phyloP scores from a whole-genome alignment of 1,284 basidiomycete species.

The Microstroma glucosiphilum region DNA sequence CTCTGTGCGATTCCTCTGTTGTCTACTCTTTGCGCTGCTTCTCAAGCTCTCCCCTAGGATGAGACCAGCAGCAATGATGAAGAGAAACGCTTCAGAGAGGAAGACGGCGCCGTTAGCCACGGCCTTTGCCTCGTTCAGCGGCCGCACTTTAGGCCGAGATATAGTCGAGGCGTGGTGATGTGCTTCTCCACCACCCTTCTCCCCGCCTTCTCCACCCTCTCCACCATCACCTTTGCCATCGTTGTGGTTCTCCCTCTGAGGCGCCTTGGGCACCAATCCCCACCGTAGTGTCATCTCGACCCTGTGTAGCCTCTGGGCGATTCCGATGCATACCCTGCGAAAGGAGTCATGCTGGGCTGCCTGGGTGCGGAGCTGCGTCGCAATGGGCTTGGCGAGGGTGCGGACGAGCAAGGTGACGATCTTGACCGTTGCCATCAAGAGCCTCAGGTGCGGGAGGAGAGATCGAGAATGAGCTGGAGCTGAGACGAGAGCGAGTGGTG shows the following conservation, averaged over 20 bases:
- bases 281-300: constrained; percentile 40
- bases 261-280: constrained; percentile 31
- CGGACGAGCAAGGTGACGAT: constrained; percentile 42
- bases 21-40: constrained; percentile 33
- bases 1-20: constrained; percentile 40
- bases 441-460: too few species aligned
- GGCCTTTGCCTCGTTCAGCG: constrained; percentile 47
- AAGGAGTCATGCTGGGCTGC: constrained; percentile 45
- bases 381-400: constrained; percentile 49
- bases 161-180: constrained; percentile 8
- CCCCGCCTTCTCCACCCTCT: neutral
- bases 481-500: too few species aligned
- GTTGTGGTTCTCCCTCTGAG: neutral
- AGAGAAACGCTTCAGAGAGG: constrained; percentile 46
- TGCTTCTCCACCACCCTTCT: constrained; percentile 11
- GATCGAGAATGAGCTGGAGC: too few species aligned
- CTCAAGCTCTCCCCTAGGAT: constrained; percentile 46
- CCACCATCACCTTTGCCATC: neutral
- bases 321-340: constrained; percentile 37
- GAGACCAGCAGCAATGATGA: constrained; percentile 41
- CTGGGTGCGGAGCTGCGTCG: constrained; percentile 42
- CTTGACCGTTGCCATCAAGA: constrained; percentile 43
- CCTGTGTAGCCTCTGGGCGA: constrained; percentile 43
- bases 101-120: constrained; percentile 43
- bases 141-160: constrained; percentile 33